Evolutionary conservation across 2,329 filamentous ascomycete species (phyloP), one percentile per base, ranked within the genome.

Genomic region (Xenoacremonium recifei): DNA sequence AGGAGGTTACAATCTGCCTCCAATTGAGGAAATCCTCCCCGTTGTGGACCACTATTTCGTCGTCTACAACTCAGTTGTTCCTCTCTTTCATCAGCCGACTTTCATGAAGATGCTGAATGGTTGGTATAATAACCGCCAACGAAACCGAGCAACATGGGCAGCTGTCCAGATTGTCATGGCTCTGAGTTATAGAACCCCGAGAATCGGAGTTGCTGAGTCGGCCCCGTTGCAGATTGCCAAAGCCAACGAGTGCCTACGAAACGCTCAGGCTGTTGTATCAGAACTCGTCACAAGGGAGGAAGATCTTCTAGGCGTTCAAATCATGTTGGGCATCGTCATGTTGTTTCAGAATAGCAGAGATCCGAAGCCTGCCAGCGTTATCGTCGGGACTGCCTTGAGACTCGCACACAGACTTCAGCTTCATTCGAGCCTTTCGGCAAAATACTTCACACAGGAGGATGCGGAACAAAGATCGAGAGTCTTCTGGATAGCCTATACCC

Each of bases 401-500:
- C 36, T 70, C 6, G 65, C 64, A 3, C 68, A 71, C 44, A 53
- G 59, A 0, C 37, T 71, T 20, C 54, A 56, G 3, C 40, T 71
- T 5, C 65, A 72, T 20, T 55, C 62, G 1, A 58, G 60, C 15
- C 44, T 56, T 2, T 45, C 57, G 0, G 41, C 52, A 1, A 42
- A 51, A 10, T 40, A 43, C 0, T 62, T 61, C 11, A 37, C 62
- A 0, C 48, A 57, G 0, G 59, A 61, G 0, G 59, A 67, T 4
- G 57, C 55, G 2, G 54, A 59, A n/a, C 65, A 69, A 21, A 51
- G 67, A 19, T 55, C 55, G 3, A 55, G 66, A 0, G 55, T 71
- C 2, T 71, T 71, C 32, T 71, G 68, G 69, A 59, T 70, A 6
- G 63, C 65, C 3, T 71, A 71, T 27, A 52, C 51, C 4, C 49